phyloP scores from a whole-genome alignment of 2,329 filamentous ascomycete species.

The Amauroascus verrucosus region DNA sequence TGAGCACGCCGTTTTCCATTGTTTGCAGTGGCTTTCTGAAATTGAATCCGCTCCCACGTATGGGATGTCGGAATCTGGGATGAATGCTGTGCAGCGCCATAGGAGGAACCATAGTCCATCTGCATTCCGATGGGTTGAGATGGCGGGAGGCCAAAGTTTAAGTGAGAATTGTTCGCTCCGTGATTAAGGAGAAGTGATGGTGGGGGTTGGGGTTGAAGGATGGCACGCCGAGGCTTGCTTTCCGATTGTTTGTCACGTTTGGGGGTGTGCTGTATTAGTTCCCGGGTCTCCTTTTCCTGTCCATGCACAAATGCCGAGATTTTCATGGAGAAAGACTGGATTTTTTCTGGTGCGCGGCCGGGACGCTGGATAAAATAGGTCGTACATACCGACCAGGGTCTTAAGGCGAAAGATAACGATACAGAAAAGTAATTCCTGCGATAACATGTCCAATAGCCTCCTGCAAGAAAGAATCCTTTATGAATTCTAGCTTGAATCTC shows the following conservation, averaged over 20 bases:
- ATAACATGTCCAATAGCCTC: slow-evolving; percentile 85
- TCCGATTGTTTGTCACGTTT: slow-evolving; percentile 84
- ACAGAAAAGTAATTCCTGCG: slow-evolving; percentile 85
- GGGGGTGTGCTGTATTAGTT: slow-evolving; percentile 81
- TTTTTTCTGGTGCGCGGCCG: slow-evolving; percentile 42
- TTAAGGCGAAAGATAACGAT: slow-evolving; percentile 63
- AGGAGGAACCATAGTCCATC: slow-evolving; percentile 29
- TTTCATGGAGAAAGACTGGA: slow-evolving; percentile 69
- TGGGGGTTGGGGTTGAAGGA: slow-evolving; percentile 56
- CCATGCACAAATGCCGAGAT: slow-evolving; percentile 76
- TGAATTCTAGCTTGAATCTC: slow-evolving; percentile 73
- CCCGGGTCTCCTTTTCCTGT: slow-evolving; percentile 63
- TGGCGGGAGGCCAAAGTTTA: slow-evolving; percentile 21
- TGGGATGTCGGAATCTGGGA: slow-evolving; percentile 40
- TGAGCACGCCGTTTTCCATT: slow-evolving; percentile 84
- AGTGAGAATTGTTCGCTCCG: slow-evolving; percentile 17
- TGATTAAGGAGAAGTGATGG: slow-evolving; percentile 33
- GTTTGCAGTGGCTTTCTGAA: slow-evolving; percentile 88
- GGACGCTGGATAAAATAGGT: slow-evolving; percentile 48
- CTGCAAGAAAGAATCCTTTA: slow-evolving; percentile 75
- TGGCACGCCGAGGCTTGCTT: slow-evolving; percentile 58
- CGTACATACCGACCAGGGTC: slow-evolving; percentile 46
- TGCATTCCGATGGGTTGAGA: slow-evolving; percentile 23
- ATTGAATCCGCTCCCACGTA: slow-evolving; percentile 81
- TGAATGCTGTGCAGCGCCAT: slow-evolving; percentile 24